Base-by-base conservation (phyloP, 2,329 filamentous ascomycete species). In the Aciculosporium take region DNA sequence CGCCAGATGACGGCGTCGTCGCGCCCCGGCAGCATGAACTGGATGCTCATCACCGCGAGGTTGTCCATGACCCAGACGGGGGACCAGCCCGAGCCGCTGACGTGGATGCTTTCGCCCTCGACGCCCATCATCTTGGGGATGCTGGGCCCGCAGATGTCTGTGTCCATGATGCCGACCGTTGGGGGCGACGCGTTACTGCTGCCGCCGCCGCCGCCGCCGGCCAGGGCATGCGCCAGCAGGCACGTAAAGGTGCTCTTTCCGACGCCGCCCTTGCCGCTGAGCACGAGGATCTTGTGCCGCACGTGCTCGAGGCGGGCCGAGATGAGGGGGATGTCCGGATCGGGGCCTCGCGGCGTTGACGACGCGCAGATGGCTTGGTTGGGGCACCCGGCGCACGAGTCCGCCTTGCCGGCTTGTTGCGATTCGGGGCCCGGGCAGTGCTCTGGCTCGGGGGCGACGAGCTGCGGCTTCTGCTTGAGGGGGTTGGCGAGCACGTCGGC, bases 101-200 rank as follows among this genome's bases (percentile, higher is more conserved):
- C 78, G 59, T 98, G 91, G 40, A 98, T 91, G 1, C 84, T 94
- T 64, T 98, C 89, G 21, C 77, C 68, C 61, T 95, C 88, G 1
- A 95, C 89, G 27, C 91, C 91, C 80, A 98, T 88, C 89, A 98
- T 96, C 66, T 95, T 95, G 17, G 91, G 91, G 53, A 98, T 95
- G 48, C 79, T 86, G 1, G 91, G 91, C 0, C 91, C 91, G 63
- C 87, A 95, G 47, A 98, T 94, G 61, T 98, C 91, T 6, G 91
- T 93, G 62, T 98, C 91, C 86, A 96, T 95, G 52, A 98, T 81
- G 17, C 89, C 91, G 23, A 98, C 84, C n/a, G n/a, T n/a, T n/a
- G n/a, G n/a, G n/a, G n/a, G n/a, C n/a, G n/a, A n/a, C n/a, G n/a
- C n/a, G n/a, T n/a, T n/a, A n/a, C n/a, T n/a, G n/a, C n/a, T n/a